These are phyloP conservation scores for Diplodia seriata DNA, from an alignment of 2,329 filamentous ascomycete species.

Conservation along the genomic window DNA sequence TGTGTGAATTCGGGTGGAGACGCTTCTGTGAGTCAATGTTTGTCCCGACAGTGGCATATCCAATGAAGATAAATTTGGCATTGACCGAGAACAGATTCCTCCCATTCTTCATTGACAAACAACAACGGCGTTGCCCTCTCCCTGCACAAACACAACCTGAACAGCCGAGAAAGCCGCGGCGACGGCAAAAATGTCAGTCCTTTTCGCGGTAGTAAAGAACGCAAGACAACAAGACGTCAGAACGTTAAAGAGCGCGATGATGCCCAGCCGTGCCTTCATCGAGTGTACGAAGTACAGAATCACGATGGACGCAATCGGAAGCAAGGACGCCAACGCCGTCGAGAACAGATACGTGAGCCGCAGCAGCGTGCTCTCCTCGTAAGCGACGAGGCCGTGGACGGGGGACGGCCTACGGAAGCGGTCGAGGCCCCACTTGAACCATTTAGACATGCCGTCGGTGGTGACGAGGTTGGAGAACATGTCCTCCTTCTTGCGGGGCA, in stretches of 20 bases:
- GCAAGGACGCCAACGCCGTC: background rate
- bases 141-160: slow-evolving; percentile 29
- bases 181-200: slow-evolving; percentile 16
- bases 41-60: too few species aligned
- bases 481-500: background rate
- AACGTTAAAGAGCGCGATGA: slow-evolving; percentile 18
- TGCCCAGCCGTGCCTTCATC: background rate
- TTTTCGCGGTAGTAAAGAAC: background rate
- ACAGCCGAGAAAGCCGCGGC: slow-evolving; percentile 23
- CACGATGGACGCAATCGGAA: slow-evolving; percentile 9
- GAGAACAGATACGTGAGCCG: background rate
- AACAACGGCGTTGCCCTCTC: too few species aligned
- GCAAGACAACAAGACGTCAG: background rate
- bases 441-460: background rate
- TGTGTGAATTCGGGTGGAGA: too few species aligned
- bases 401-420: background rate
- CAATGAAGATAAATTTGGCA: too few species aligned
- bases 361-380: background rate
- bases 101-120: too few species aligned
- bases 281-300: slow-evolving; percentile 2
- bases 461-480: background rate
- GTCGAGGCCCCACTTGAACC: background rate
- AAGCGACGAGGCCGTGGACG: background rate
- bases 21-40: too few species aligned
- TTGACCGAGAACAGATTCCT: too few species aligned